Conservation (phyloP, 495 filamentous ascomycete genomes). For the Elasticomyces elasticus region DNA sequence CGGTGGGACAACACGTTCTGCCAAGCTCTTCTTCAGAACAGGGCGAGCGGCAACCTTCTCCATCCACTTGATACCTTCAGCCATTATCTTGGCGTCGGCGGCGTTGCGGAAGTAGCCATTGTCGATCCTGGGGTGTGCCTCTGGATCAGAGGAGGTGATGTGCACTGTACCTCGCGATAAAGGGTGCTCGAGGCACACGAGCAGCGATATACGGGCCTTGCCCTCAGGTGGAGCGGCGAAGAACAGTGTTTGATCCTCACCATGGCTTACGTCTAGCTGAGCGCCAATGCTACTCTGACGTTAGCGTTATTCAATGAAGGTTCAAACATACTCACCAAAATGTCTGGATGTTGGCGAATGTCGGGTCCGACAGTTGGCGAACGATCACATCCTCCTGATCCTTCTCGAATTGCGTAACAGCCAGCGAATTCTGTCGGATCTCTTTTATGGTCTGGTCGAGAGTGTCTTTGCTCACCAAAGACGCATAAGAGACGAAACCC, state of each 20-base stretch:
- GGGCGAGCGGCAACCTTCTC: slow-evolving; percentile 21
- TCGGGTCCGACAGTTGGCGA: slow-evolving; percentile 18
- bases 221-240: slow-evolving; percentile 20
- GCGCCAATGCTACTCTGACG: slow-evolving; percentile 13
- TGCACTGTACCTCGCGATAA: slow-evolving; percentile 23
- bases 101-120: slow-evolving; percentile 23
- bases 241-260: slow-evolving; percentile 20
- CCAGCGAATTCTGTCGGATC: slow-evolving; percentile 22
- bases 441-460: slow-evolving; percentile 23
- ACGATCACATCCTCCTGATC: slow-evolving; percentile 23
- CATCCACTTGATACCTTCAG: slow-evolving; percentile 22
- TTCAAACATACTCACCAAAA: slow-evolving; percentile 16
- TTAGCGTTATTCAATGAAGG: not conserved
- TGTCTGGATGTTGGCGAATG: slow-evolving; percentile 24
- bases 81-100: slow-evolving; percentile 21
- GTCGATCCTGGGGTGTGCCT: slow-evolving; percentile 18
- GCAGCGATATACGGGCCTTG: slow-evolving; percentile 19
- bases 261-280: slow-evolving; percentile 21
- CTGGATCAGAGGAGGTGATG: slow-evolving; percentile 23
- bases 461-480: slow-evolving; percentile 17
- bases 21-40: slow-evolving; percentile 19
- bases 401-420: slow-evolving; percentile 27
- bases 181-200: slow-evolving; percentile 24
- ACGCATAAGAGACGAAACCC: slow-evolving; percentile 26
- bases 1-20: slow-evolving; percentile 18